These are phyloP conservation scores for Serendipita vermifera DNA, from an alignment of 768 basidiomycete genomes.

Conservation along the genomic window DNA sequence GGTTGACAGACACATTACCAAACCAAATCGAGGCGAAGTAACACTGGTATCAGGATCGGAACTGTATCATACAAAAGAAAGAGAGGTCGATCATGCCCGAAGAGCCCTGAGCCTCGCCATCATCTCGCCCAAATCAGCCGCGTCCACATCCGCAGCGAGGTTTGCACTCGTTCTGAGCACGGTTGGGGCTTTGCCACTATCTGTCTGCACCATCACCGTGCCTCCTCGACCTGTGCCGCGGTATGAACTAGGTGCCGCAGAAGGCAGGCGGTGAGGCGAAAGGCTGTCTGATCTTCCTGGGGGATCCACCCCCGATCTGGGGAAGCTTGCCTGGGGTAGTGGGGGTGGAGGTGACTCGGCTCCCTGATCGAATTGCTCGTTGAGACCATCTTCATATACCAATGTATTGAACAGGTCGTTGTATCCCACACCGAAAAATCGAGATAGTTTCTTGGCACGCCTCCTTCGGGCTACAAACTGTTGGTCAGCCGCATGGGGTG, in stretches of 20 bases:
- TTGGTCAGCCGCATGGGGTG: neutral
- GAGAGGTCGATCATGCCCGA: no score
- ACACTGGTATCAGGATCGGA: no score
- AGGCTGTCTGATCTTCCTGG: neutral
- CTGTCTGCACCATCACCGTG: neutral
- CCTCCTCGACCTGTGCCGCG: neutral
- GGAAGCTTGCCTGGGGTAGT: neutral
- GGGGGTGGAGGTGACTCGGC: neutral
- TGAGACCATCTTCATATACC: neutral
- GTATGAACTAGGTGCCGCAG: neutral
- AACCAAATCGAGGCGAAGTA: no score
- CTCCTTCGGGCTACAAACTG: slow-evolving; percentile 27
- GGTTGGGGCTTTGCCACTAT: neutral
- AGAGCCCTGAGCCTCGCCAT: neutral
- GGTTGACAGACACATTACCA: no score
- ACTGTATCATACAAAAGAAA: no score
- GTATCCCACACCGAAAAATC: slow-evolving; percentile 44
- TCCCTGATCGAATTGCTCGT: neutral
- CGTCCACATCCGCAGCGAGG: slow-evolving; percentile 1
- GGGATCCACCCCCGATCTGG: no score
- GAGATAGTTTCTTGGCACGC: slow-evolving; percentile 41
- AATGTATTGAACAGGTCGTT: slow-evolving; percentile 27
- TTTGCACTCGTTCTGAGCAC: slow-evolving; percentile 7
- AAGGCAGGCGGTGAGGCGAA: neutral
- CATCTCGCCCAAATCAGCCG: neutral